phyloP scores from a whole-genome alignment of 1,284 basidiomycete species.

The Mycosarcoma mackinlayi region DNA sequence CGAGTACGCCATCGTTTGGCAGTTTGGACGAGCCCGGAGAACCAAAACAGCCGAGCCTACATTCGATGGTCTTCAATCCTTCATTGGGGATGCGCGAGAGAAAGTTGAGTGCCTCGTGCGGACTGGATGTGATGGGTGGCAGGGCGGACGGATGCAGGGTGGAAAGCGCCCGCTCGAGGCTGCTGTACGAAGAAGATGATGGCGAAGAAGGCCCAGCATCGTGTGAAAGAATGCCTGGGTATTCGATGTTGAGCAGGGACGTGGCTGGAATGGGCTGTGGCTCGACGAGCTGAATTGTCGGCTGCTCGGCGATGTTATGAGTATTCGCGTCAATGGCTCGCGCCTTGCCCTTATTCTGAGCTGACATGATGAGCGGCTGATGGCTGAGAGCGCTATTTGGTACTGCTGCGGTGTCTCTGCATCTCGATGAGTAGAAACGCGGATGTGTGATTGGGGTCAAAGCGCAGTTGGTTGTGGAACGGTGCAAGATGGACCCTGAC shows the following conservation, averaged over 20 bases:
- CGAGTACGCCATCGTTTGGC: not conserved
- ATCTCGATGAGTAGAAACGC: not conserved
- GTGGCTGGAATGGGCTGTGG: constrained; percentile 44
- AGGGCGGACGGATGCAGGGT: constrained; percentile 46
- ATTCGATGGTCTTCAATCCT: constrained; percentile 50
- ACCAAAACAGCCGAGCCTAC: constrained; percentile 40
- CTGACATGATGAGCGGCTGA: constrained; percentile 4
- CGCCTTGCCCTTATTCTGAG: constrained; percentile 24
- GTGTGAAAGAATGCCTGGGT: constrained; percentile 50
- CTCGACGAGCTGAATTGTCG: constrained; percentile 15
- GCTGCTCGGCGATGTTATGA: not conserved
- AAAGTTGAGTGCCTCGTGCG: constrained; percentile 48
- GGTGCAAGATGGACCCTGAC: constrained; percentile 13
- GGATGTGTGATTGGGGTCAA: too few species aligned
- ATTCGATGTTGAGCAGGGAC: constrained; percentile 55
- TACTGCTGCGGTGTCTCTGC: not conserved
- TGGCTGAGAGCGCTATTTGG: not conserved
- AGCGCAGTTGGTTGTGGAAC: not conserved
- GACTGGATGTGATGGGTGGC: constrained; percentile 38
- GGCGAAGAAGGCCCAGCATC: constrained; percentile 2
- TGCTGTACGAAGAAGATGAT: not conserved
- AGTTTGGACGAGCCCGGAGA: not conserved
- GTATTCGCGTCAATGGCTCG: constrained; percentile 11
- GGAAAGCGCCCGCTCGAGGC: constrained; percentile 54
- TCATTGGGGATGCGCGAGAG: constrained; percentile 41